These are phyloP conservation scores for Fagopyrum esculentum DNA, from an alignment of 148 eudicot species.

Conservation along the genomic window DNA sequence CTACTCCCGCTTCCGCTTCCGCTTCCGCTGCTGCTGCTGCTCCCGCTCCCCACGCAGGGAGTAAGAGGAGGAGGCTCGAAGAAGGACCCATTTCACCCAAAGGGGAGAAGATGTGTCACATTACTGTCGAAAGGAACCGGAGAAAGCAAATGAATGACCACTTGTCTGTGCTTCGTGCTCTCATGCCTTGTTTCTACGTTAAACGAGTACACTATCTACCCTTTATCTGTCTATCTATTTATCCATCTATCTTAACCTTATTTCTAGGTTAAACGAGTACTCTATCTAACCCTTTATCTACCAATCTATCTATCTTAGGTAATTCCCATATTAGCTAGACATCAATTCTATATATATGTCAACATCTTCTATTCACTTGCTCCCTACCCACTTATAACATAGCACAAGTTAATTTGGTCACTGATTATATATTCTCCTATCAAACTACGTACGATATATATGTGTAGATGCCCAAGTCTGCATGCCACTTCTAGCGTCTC, in stretches of 20 bases:
- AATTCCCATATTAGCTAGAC: no score
- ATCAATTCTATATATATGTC: neutral
- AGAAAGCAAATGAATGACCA: constrained; percentile 98
- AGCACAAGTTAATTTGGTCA: neutral
- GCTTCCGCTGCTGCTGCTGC: neutral
- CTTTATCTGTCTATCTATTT: neutral
- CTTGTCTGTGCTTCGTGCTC: constrained; percentile 60
- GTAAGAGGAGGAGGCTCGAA: constrained; percentile 41
- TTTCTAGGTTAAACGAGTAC: neutral
- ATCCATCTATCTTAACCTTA: neutral
- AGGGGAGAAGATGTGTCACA: constrained; percentile 48
- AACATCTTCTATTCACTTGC: neutral
- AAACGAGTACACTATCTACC: constrained; percentile 47
- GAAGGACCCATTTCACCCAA: constrained; percentile 15
- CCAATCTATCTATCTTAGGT: no score
- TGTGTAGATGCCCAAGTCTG: neutral
- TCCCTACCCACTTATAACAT: neutral
- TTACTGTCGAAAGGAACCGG: constrained; percentile 79
- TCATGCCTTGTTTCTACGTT: constrained; percentile 95
- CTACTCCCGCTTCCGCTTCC: neutral
- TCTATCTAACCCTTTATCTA: no score
- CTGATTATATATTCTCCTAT: neutral
- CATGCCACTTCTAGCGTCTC: neutral
- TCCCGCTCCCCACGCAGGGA: constrained; percentile 20
- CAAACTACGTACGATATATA: neutral